phyloP scores from a whole-genome alignment of 345 rosid genomes.

The Citrus trifoliata region DNA sequence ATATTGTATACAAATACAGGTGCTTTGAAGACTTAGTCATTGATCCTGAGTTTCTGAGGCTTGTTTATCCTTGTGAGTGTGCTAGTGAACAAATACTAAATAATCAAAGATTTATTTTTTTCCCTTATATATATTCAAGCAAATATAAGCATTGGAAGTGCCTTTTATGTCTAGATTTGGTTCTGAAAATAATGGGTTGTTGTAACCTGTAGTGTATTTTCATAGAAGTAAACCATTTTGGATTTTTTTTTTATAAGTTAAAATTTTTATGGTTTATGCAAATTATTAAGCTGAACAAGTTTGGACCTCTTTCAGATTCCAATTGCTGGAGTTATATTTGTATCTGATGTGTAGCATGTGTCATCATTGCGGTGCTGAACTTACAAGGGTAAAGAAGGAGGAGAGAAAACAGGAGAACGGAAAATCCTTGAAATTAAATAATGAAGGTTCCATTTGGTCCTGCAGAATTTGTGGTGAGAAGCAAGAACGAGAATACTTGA shows the following conservation, averaged over 20 bases:
- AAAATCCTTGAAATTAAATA: slow-evolving; percentile 24
- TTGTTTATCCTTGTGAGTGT: not conserved
- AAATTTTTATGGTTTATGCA: not conserved
- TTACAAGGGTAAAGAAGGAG: slow-evolving; percentile 23
- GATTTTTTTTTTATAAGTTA: not conserved
- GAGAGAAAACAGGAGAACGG: slow-evolving; percentile 27
- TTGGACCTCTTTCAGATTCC: slow-evolving; percentile 2
- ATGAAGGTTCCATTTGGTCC: slow-evolving; percentile 28
- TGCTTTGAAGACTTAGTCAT: not conserved
- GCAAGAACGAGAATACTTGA: slow-evolving; percentile 27
- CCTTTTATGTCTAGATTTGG: not conserved
- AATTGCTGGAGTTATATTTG: slow-evolving; percentile 16
- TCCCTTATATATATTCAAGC: no score
- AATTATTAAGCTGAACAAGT: slow-evolving; percentile 24
- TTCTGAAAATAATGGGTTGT: not conserved
- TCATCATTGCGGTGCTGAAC: slow-evolving; percentile 43
- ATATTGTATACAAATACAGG: not conserved
- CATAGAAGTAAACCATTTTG: not conserved
- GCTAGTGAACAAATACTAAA: no score
- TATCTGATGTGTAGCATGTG: slow-evolving; percentile 42
- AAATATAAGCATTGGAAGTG: not conserved
- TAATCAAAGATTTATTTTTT: no score
- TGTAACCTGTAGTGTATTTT: not conserved
- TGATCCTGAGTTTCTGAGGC: not conserved
- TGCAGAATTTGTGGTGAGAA: slow-evolving; percentile 55